phyloP scores from a whole-genome alignment of 352 stramenopile genomes.

The Pythium scleroteichum region DNA sequence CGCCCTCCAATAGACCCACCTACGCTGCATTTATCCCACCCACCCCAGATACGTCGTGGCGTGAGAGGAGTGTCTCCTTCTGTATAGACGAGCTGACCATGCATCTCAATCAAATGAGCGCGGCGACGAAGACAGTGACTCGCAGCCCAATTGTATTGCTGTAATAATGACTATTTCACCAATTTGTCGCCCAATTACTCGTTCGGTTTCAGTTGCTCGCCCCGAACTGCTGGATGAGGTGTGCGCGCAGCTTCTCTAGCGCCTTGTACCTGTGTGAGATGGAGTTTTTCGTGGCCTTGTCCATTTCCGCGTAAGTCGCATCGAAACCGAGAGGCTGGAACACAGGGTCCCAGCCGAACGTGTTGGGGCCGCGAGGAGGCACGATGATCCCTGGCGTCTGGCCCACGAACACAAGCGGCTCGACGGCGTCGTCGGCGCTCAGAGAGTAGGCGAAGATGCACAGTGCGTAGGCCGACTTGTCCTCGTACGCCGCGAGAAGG shows the following conservation, averaged over 20 bases:
- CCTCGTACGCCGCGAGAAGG: slow-evolving; percentile 91
- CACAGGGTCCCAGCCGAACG: slow-evolving; percentile 91
- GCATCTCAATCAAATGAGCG: slow-evolving; percentile 12
- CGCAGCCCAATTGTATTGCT: slow-evolving; percentile 27
- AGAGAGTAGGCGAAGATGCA: slow-evolving; percentile 95
- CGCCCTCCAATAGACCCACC: slow-evolving; percentile 25
- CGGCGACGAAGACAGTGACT: slow-evolving; percentile 6
- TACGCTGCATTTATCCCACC: background rate
- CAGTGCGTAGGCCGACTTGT: slow-evolving; percentile 96
- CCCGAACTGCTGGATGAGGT: slow-evolving; percentile 17
- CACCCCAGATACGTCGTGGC: background rate
- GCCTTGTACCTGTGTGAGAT: slow-evolving; percentile 91
- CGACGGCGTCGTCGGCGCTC: slow-evolving; percentile 34
- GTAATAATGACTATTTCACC: slow-evolving; percentile 29
- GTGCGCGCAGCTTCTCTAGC: slow-evolving; percentile 56
- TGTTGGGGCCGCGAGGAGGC: slow-evolving; percentile 75
- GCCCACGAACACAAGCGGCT: slow-evolving; percentile 94
- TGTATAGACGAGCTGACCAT: slow-evolving; percentile 22
- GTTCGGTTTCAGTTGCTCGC: background rate
- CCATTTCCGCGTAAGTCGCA: slow-evolving; percentile 90
- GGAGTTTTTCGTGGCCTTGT: slow-evolving; percentile 88
- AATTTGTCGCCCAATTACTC: background rate
- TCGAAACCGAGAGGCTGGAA: slow-evolving; percentile 87
- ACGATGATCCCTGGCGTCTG: slow-evolving; percentile 93
- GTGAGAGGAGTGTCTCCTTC: background rate